phyloP scores from a whole-genome alignment of 345 rosid genomes.

The Noccaea caerulescens region DNA sequence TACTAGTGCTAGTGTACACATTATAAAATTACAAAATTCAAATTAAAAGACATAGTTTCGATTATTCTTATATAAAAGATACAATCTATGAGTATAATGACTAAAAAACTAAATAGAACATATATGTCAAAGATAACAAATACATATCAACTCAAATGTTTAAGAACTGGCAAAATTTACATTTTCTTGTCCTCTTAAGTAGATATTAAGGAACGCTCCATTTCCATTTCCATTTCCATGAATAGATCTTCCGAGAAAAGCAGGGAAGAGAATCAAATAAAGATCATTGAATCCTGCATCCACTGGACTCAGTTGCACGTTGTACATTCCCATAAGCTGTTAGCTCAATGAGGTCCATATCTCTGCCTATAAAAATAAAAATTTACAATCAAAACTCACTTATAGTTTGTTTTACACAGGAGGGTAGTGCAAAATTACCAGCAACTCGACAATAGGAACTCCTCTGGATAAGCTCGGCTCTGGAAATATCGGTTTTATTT shows the following conservation, averaged over 20 bases:
- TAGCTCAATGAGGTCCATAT: slow-evolving; percentile 90
- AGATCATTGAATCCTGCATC: slow-evolving; percentile 81
- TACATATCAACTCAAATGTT: background rate
- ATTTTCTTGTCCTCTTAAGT: background rate
- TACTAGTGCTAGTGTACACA: background rate
- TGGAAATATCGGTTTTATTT: slow-evolving; percentile 75
- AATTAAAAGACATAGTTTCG: background rate
- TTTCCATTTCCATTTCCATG: background rate
- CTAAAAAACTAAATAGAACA: background rate
- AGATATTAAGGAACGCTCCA: background rate
- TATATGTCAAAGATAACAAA: background rate
- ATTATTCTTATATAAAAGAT: background rate
- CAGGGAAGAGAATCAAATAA: background rate
- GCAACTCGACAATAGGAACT: slow-evolving; percentile 92
- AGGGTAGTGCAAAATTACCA: slow-evolving; percentile 50
- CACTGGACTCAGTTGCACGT: slow-evolving; percentile 61
- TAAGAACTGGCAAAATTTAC: slow-evolving; percentile 11
- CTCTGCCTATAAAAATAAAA: slow-evolving; percentile 57
- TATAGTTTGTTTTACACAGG: background rate
- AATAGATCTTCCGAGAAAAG: background rate
- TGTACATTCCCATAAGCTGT: slow-evolving; percentile 87
- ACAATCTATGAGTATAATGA: background rate
- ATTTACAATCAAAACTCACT: slow-evolving; percentile 3
- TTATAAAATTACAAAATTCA: background rate
- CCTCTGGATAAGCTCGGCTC: slow-evolving; percentile 79